Evolutionary conservation across 2,329 filamentous ascomycete species (phyloP).

Genomic region (Talaromyces sp.): DNA sequence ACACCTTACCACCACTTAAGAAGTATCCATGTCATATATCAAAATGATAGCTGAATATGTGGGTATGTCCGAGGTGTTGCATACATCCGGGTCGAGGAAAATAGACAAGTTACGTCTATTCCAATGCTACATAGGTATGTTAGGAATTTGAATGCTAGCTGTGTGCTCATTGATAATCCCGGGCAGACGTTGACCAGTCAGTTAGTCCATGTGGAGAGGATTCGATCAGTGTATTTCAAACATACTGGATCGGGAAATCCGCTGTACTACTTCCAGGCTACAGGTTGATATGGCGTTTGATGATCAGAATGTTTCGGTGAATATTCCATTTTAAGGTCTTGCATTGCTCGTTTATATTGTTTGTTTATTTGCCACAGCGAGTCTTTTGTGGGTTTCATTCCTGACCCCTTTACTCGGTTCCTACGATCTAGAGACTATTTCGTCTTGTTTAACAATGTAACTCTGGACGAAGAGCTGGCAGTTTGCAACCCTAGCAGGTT

Average conservation of each 20-base stretch:
- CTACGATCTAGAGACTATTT: not conserved
- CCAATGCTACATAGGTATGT: not conserved
- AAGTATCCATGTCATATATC: not conserved
- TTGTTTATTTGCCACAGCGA: not conserved
- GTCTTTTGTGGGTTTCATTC: not conserved
- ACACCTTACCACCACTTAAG: not conserved
- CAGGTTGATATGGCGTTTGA: not conserved
- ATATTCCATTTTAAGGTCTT: not conserved
- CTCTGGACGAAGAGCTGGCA: conserved; percentile 3
- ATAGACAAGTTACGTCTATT: not conserved
- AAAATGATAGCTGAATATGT: not conserved
- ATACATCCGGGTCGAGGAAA: not conserved
- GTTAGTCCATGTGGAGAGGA: not conserved
- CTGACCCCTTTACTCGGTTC: not conserved
- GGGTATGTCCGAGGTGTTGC: not conserved
- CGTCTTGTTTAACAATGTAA: not conserved
- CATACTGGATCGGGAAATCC: not conserved
- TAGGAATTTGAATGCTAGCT: not conserved
- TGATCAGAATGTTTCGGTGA: not conserved
- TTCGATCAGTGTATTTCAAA: not conserved
- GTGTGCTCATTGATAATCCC: not conserved
- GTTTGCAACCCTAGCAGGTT: not conserved
- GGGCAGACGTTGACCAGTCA: not conserved
- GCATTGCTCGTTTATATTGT: not conserved
- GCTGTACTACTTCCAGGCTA: not conserved